Evolutionary conservation across 1,284 basidiomycete genomes (phyloP).

Genomic region (Pyrrhoderma noxium): DNA sequence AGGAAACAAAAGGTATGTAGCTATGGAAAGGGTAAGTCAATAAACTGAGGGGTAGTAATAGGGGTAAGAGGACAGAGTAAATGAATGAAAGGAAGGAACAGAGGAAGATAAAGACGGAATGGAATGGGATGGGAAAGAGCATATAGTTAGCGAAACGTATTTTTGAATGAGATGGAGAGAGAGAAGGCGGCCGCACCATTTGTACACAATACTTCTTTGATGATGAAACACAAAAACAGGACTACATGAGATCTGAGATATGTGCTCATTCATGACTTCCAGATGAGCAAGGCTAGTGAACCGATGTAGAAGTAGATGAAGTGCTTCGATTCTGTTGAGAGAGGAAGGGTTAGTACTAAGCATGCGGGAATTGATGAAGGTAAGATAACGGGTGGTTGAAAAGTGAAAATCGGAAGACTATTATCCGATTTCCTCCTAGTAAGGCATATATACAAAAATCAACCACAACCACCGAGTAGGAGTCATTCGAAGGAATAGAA

Average conservation of each 20-base stretch:
- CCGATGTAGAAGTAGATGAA: slow-evolving; percentile 97
- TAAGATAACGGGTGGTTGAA: too few species aligned
- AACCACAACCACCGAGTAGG: too few species aligned
- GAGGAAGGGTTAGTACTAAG: slow-evolving; percentile 5
- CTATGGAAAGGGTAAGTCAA: too few species aligned
- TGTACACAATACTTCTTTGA: slow-evolving; percentile 5
- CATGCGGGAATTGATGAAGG: not conserved
- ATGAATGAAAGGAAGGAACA: not conserved
- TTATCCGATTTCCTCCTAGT: too few species aligned
- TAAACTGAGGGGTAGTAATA: not conserved
- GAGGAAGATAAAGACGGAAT: not conserved
- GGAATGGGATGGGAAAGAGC: not conserved
- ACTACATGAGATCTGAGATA: too few species aligned
- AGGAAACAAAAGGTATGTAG: too few species aligned
- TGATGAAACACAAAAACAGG: too few species aligned
- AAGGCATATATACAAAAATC: too few species aligned
- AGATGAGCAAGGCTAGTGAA: slow-evolving; percentile 83
- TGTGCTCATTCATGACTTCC: slow-evolving; percentile 70
- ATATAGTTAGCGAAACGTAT: too few species aligned
- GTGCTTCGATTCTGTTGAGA: slow-evolving; percentile 78
- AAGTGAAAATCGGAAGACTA: too few species aligned
- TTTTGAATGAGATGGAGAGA: too few species aligned
- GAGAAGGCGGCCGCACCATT: slow-evolving; percentile 1
- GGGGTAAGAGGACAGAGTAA: not conserved
- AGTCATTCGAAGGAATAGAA: not conserved